A percentile compares a stretch with the other conserved stretches of the same genome.
phyloP scores from a whole-genome alignment of 1,139 yeast genomes.

The Saccharomycopsis hybrid region DNA sequence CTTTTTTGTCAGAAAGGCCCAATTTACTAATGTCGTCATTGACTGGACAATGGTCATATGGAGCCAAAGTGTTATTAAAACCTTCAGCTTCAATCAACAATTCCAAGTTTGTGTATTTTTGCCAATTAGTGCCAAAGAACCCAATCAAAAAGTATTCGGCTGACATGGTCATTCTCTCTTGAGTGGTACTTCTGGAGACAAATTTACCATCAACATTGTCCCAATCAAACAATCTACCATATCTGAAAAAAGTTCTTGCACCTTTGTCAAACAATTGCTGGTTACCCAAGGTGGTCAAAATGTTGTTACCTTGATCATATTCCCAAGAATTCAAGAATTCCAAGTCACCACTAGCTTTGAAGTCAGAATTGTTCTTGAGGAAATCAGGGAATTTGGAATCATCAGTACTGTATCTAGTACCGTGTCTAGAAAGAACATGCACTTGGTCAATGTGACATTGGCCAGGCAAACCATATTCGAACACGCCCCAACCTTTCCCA shows the following conservation, averaged over 20 bases:
- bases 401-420: conserved; percentile 36
- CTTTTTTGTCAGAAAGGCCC: not conserved
- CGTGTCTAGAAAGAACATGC: conserved; percentile 43
- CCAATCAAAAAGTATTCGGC: conserved; percentile 23
- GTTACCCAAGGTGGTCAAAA: conserved; percentile 22
- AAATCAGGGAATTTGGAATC: conserved; percentile 10
- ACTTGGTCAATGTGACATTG: conserved; percentile 41
- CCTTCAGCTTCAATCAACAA: conserved; percentile 22
- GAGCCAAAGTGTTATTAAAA: conserved; percentile 22
- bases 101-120: conserved; percentile 22
- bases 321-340: conserved; percentile 22
- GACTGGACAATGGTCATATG: conserved; percentile 20
- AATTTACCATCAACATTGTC: conserved; percentile 12
- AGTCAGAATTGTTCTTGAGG: conserved; percentile 9
- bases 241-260: conserved; percentile 21
- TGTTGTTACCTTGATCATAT: conserved; percentile 21
- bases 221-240: conserved; percentile 21
- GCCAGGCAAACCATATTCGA: conserved; percentile 34
- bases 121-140: conserved; percentile 24
- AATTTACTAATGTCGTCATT: not conserved
- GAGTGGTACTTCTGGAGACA: conserved; percentile 22
- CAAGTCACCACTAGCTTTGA: conserved; percentile 20
- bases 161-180: conserved; percentile 23
- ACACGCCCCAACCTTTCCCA: conserved; percentile 41
- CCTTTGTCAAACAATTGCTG: conserved; percentile 24